Conservation (phyloP, 179 eudicot species). For the Spinacia oleracea region DNA sequence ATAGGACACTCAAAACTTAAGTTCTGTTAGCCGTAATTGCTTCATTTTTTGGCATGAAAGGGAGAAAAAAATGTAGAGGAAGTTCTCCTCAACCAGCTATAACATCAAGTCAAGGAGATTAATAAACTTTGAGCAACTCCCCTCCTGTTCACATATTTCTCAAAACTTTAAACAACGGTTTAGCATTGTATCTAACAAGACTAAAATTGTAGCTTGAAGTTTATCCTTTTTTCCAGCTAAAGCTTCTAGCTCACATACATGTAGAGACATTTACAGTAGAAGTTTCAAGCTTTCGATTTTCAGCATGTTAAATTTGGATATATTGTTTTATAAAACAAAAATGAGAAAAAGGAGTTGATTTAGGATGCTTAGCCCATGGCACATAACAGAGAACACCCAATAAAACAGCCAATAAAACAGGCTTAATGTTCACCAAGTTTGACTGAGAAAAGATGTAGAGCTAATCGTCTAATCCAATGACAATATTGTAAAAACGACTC, state of each 20-base stretch:
- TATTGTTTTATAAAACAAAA: no score
- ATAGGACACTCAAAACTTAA: neutral
- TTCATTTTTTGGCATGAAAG: neutral
- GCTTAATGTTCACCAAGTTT: neutral
- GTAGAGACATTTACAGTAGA: neutral
- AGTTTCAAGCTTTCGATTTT: neutral
- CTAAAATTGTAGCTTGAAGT: no score
- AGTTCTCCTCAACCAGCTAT: neutral
- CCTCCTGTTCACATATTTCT: no score
- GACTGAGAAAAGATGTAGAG: neutral
- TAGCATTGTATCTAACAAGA: no score
- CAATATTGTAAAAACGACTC: neutral
- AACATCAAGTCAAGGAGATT: neutral
- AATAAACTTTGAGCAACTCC: neutral
- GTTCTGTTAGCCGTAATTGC: neutral
- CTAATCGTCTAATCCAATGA: neutral
- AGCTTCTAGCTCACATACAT: neutral
- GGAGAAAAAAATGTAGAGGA: neutral
- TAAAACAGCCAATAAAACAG: neutral
- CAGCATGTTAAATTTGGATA: neutral
- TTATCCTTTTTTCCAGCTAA: neutral
- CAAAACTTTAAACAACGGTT: no score
- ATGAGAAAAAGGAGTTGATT: neutral
- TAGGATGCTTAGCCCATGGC: neutral
- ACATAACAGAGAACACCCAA: neutral